A percentile compares a stretch with the other conserved stretches of the same genome.
These are phyloP conservation scores for Micractinium conductrix DNA, from an alignment of 139 green algal genomes.

Conservation along the genomic window DNA sequence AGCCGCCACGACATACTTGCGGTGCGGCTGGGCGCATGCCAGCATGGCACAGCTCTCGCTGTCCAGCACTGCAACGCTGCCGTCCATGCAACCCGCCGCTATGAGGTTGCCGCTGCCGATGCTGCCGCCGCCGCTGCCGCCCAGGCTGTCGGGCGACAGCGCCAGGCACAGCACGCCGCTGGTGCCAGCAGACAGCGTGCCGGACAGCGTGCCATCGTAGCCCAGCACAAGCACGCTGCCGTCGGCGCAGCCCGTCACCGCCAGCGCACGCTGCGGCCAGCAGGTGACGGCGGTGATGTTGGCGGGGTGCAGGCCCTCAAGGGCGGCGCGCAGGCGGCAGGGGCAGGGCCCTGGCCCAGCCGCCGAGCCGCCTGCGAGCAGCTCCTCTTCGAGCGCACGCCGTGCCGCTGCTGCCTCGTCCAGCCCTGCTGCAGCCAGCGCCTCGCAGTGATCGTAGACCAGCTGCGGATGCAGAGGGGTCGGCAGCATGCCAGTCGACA, in stretches of 20 bases:
- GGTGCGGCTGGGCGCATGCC: slow-evolving; percentile 23
- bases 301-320: not conserved
- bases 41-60: slow-evolving; percentile 12
- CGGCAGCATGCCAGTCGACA: not conserved
- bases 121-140: not conserved
- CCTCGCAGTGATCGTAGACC: slow-evolving; percentile 52
- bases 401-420: not conserved
- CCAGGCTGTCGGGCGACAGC: not conserved
- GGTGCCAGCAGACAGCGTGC: slow-evolving; percentile 5
- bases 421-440: not conserved
- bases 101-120: not conserved
- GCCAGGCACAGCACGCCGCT: slow-evolving; percentile 58
- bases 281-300: slow-evolving; percentile 33
- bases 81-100: slow-evolving; percentile 62
- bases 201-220: slow-evolving; percentile 8
- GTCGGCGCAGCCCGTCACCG: not conserved
- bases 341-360: slow-evolving; percentile 26
- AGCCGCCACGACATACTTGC: slow-evolving; percentile 44
- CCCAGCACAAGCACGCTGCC: not conserved
- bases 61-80: slow-evolving; percentile 53
- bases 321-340: not conserved
- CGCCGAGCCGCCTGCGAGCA: slow-evolving; percentile 1
- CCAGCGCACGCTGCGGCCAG: not conserved
- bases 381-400: slow-evolving; percentile 19
- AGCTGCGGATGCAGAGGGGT: slow-evolving; percentile 30